Base-by-base conservation (phyloP, 352 stramenopile genomes). In the Lagenidium giganteum region DNA sequence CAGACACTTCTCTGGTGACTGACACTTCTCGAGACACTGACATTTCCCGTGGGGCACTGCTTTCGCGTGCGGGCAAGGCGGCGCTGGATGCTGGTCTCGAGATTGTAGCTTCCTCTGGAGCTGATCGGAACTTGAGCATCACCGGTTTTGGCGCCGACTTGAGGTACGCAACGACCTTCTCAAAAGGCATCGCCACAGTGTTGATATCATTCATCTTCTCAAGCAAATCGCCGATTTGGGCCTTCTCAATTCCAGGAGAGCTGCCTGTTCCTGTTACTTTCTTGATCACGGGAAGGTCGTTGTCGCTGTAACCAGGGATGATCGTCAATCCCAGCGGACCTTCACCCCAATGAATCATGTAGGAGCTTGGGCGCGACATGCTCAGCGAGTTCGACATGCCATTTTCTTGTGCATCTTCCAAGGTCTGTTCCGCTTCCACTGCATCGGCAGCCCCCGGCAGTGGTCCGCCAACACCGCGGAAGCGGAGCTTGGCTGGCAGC, bases 221-320 rank as follows among this genome's bases (percentile, higher is more conserved):
- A 27, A 94, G 59, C 22, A 82, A 83, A 23, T 94, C 82, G 21
- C 82, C 82, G 27, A 92, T 64, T 27, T 92, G 79, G 3, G 82
- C 82, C 40, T 80, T 80, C 44, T 94, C 79, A 18, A 94, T 89
- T 25, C 82, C 82, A 18, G 66, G 51, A 2, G 70, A 87, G 16
- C 75, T 87, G 33, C 82, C 82, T 1, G 82, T 94, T 22, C 82
- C 82, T 12, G 82, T 94, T 22, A 94, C 77, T 43, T 90, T 90
- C 52, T 92, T 94, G 33, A 94, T 94, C 38, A 94, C 80, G 0
- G 82, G 82, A 22, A 91, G 60, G 26, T 92, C 79, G 7, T 69
- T 62, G 7, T 88, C 74, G n/a, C 86, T 63, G 28, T 91, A 53
- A 9, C 81, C 81, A 5, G 81, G 81, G 50, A 93, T 93, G 45